A percentile compares a stretch with the other conserved stretches of the same genome.
Evolutionary conservation across 2,329 filamentous ascomycete genomes (phyloP).

Genomic region (Penicillium aurantiogriseum): DNA sequence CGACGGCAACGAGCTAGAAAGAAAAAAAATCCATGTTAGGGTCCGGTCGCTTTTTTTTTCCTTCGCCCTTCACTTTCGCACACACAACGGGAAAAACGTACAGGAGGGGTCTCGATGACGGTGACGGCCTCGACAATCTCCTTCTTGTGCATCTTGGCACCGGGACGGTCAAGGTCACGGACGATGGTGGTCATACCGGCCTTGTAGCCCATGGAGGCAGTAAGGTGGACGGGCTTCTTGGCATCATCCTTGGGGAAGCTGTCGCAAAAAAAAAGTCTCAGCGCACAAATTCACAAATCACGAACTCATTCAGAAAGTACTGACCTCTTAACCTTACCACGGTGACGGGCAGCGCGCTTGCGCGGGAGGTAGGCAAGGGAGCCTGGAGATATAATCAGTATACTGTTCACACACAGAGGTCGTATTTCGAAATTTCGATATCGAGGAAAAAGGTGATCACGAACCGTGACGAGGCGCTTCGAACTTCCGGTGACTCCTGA

Average conservation of each 20-base stretch:
- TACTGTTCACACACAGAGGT: conserved; percentile 24
- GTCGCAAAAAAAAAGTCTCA: conserved; percentile 32
- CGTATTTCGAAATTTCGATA: conserved; percentile 30
- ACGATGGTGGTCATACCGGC: conserved; percentile 99
- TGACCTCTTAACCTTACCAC: conserved; percentile 98
- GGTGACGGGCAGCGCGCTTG: conserved; percentile 91
- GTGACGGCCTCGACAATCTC: conserved; percentile 87
- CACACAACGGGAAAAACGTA: conserved; percentile 55
- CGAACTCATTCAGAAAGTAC: conserved; percentile 29
- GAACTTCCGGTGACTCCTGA: conserved; percentile 63
- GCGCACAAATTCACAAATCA: conserved; percentile 25
- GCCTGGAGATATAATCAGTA: conserved; percentile 43
- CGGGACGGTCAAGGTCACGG: conserved; percentile 97
- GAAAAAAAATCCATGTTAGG: conserved; percentile 1
- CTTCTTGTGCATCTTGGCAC: conserved; percentile 99
- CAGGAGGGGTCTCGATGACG: conserved; percentile 90
- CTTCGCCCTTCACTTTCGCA: background rate
- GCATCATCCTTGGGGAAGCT: conserved; percentile 99
- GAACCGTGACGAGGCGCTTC: conserved; percentile 95
- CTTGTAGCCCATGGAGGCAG: conserved; percentile 99
- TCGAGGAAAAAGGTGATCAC: conserved; percentile 67
- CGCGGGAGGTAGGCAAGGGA: conserved; percentile 82
- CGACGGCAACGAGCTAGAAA: conserved; percentile 95
- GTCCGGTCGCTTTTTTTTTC: conserved; percentile 18
- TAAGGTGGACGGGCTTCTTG: conserved; percentile 99